A percentile compares a stretch with the other conserved stretches of the same genome.
Evolutionary conservation across 1,284 basidiomycete genomes (phyloP).

Genomic region (Porogramme epimiltina): DNA sequence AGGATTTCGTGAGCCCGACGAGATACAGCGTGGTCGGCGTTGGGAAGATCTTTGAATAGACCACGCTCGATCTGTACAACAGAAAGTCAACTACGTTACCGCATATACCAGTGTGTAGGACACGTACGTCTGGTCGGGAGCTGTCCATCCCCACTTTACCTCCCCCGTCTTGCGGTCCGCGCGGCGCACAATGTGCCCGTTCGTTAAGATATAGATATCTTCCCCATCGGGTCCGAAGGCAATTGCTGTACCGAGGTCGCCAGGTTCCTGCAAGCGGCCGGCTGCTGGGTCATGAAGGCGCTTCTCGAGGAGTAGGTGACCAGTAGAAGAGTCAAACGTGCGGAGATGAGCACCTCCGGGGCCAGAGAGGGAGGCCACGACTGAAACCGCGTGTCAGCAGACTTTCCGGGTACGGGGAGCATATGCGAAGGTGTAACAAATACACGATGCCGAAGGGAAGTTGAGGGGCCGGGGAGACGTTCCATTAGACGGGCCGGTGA

Average conservation of each 20-base stretch:
- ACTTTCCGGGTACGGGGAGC: background rate
- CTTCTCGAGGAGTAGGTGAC: conserved; percentile 71
- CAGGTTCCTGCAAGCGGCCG: conserved; percentile 52
- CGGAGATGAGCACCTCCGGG: conserved; percentile 73
- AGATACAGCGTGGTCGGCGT: conserved; percentile 61
- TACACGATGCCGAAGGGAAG: background rate
- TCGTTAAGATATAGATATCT: conserved; percentile 57
- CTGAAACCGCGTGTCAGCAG: conserved; percentile 39
- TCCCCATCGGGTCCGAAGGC: conserved; percentile 37
- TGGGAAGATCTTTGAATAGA: conserved; percentile 63
- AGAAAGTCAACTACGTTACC: conserved; percentile 1
- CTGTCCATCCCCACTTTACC: conserved; percentile 65
- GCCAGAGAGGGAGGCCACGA: conserved; percentile 76
- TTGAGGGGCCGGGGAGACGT: background rate
- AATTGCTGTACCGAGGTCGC: conserved; percentile 46
- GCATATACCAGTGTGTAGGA: background rate
- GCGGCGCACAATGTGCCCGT: conserved; percentile 56
- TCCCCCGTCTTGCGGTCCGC: conserved; percentile 51
- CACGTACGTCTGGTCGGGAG: conserved; percentile 62
- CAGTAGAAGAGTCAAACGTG: conserved; percentile 66
- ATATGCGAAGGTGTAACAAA: background rate
- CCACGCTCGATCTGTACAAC: conserved; percentile 54
- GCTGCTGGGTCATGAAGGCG: conserved; percentile 50
- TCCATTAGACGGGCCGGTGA: background rate
- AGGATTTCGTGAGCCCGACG: conserved; percentile 68